Percentiles rank a stretch among this genome's conserved stretches.
phyloP scores from a whole-genome alignment of 495 filamentous ascomycete genomes.

The Lasiosphaeria hispida region DNA sequence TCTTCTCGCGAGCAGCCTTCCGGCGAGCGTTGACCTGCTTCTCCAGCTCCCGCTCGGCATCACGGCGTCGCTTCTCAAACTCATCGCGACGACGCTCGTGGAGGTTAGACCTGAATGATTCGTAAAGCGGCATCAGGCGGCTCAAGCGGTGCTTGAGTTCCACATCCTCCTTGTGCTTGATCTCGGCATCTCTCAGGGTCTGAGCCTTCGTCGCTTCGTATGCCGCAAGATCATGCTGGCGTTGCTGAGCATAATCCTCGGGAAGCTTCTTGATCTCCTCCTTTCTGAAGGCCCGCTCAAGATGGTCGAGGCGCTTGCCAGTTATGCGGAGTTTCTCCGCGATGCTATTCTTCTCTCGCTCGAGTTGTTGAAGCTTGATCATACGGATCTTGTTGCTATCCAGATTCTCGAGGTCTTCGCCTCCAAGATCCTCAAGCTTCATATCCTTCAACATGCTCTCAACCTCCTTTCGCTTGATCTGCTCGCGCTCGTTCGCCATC shows the following conservation, averaged over 20 bases:
- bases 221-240: constrained; percentile 71
- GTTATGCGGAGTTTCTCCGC: constrained; percentile 86
- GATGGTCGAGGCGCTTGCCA: constrained; percentile 93
- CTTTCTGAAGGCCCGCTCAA: constrained; percentile 93
- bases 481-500: constrained; percentile 82
- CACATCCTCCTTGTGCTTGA: constrained; percentile 83
- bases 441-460: constrained; percentile 95
- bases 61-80: constrained; percentile 88
- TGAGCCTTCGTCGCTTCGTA: constrained; percentile 76
- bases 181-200: constrained; percentile 73
- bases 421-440: constrained; percentile 80
- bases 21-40: constrained; percentile 80
- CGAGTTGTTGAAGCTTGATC: constrained; percentile 91
- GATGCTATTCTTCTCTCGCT: constrained; percentile 95
- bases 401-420: constrained; percentile 71
- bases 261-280: constrained; percentile 91
- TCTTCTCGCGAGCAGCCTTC: constrained; percentile 77
- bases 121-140: constrained; percentile 77
- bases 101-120: constrained; percentile 73
- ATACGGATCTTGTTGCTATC: constrained; percentile 86
- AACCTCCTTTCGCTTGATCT: constrained; percentile 88
- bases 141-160: constrained; percentile 87
- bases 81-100: constrained; percentile 86
- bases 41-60: constrained; percentile 85
- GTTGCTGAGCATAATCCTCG: constrained; percentile 82